These are phyloP conservation scores for Saccharum spontaneum DNA, from an alignment of 176 grass and related monocot species.

Conservation along the genomic window DNA sequence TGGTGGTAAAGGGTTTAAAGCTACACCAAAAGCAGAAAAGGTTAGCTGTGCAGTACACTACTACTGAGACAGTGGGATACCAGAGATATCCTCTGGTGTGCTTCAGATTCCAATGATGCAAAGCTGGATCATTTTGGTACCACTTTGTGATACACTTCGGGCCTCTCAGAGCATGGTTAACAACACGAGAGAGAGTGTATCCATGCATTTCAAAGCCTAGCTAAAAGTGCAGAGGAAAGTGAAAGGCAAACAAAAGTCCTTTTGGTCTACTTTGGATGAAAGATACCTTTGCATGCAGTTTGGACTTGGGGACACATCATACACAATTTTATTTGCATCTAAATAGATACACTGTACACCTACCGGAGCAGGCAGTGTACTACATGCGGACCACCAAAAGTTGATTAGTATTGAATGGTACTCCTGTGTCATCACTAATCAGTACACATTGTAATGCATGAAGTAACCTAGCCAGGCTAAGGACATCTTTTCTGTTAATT, in stretches of 20 bases:
- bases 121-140: conserved; percentile 52
- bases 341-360: neutral
- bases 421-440: neutral
- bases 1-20: conserved; percentile 42
- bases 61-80: conserved; percentile 23
- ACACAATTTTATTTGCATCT: neutral
- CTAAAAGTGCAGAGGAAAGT: conserved; percentile 38
- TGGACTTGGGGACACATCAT: neutral
- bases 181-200: conserved; percentile 39
- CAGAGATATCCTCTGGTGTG: conserved; percentile 38
- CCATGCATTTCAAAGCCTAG: conserved; percentile 21
- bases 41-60: conserved; percentile 22
- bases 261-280: conserved; percentile 26
- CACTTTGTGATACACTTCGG: conserved; percentile 37
- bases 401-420: neutral
- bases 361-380: conserved; percentile 3
- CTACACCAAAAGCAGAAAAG: conserved; percentile 33
- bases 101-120: conserved; percentile 38
- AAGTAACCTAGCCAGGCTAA: neutral
- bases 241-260: conserved; percentile 25
- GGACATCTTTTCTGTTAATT: neutral
- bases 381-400: neutral
- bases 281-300: conserved; percentile 32
- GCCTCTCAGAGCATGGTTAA: conserved; percentile 18
- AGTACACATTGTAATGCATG: neutral